These are phyloP conservation scores for Celoporthe dispersa DNA, from an alignment of 2,329 filamentous ascomycete species.

Conservation along the genomic window DNA sequence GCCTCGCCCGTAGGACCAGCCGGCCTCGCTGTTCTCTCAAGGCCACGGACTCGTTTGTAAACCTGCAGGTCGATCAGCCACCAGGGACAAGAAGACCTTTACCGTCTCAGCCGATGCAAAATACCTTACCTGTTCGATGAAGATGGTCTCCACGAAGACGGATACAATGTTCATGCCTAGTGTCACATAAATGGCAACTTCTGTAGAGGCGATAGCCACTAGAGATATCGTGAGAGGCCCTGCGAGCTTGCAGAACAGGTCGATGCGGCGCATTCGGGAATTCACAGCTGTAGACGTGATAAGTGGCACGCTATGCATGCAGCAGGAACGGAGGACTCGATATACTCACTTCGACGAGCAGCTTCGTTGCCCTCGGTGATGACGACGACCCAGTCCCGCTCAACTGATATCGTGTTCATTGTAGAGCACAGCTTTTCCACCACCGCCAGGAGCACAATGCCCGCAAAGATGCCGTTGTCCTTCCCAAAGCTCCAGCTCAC, in stretches of 20 bases:
- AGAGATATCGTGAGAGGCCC: constrained; percentile 57
- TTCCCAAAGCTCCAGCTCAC: constrained; percentile 37
- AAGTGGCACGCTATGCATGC: background rate
- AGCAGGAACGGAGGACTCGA: background rate
- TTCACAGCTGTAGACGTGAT: constrained; percentile 46
- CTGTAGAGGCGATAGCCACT: constrained; percentile 50
- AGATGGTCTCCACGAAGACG: constrained; percentile 53
- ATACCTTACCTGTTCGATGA: constrained; percentile 47
- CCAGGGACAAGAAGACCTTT: background rate
- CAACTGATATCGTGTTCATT: constrained; percentile 70
- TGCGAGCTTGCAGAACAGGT: constrained; percentile 61
- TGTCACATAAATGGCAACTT: constrained; percentile 50
- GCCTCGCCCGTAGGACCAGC: background rate
- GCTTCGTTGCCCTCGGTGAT: constrained; percentile 47
- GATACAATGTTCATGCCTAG: constrained; percentile 53
- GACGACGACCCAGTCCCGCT: constrained; percentile 71
- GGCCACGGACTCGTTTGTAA: constrained; percentile 33
- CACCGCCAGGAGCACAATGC: constrained; percentile 60
- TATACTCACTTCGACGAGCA: constrained; percentile 32
- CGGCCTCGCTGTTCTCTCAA: constrained; percentile 23
- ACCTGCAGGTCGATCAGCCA: constrained; percentile 27
- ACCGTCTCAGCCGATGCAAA: background rate
- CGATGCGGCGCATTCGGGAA: constrained; percentile 60
- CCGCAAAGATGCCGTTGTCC: constrained; percentile 38
- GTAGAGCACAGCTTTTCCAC: constrained; percentile 67